Evolutionary conservation across 352 stramenopile species (phyloP).

Genomic region (Phytophthora litchii): DNA sequence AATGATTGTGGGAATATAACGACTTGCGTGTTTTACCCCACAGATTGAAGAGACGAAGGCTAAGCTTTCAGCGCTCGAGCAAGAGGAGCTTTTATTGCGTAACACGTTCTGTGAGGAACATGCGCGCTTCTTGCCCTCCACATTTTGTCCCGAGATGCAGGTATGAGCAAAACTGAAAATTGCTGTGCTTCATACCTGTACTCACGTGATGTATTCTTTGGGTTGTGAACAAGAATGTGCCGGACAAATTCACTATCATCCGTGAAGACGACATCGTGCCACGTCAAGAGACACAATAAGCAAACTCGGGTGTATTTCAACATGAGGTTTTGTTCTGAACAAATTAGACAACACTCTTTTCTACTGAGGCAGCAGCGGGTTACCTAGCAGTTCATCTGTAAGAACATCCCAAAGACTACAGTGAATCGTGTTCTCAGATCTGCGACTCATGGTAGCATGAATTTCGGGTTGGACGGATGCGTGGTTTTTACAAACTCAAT

Average conservation of each 20-base stretch:
- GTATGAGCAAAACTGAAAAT: slow-evolving; percentile 24
- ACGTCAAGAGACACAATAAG: slow-evolving; percentile 19
- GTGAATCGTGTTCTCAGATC: slow-evolving; percentile 4
- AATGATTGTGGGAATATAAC: too few relatives aligned
- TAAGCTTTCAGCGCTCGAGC: slow-evolving; percentile 53
- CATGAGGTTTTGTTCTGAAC: slow-evolving; percentile 13
- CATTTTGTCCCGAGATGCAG: slow-evolving; percentile 76
- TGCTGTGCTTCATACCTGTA: not conserved
- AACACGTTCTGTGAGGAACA: slow-evolving; percentile 62
- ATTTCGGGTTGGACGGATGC: slow-evolving; percentile 48
- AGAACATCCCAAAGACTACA: too few relatives aligned
- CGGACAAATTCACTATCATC: slow-evolving; percentile 57
- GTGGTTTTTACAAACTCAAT: slow-evolving; percentile 56
- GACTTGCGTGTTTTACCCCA: too few relatives aligned
- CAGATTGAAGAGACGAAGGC: slow-evolving; percentile 63
- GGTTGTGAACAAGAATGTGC: slow-evolving; percentile 49
- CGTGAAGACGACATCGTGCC: slow-evolving; percentile 15
- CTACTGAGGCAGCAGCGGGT: slow-evolving; percentile 11
- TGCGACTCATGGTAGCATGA: slow-evolving; percentile 20
- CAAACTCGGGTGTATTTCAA: slow-evolving; percentile 6
- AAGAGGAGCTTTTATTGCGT: slow-evolving; percentile 53
- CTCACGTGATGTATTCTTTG: not conserved
- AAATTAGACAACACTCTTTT: slow-evolving; percentile 15
- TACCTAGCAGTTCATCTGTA: slow-evolving; percentile 1
- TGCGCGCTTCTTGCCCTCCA: slow-evolving; percentile 69